phyloP scores from a whole-genome alignment of 345 rosid genomes.

The Corymbia maculata region DNA sequence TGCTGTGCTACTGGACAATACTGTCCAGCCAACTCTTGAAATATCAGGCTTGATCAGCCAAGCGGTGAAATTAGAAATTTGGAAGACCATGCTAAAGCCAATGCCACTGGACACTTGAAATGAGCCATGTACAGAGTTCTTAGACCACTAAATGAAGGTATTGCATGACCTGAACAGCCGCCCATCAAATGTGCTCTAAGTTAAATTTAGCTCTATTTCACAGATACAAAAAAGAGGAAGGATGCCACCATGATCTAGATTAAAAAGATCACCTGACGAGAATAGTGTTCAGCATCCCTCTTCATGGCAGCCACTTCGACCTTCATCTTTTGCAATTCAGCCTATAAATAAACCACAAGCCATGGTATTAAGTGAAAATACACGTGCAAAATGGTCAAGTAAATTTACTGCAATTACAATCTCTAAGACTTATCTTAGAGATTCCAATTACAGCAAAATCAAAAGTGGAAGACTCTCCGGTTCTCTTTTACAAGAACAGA shows the following conservation, averaged over 20 bases:
- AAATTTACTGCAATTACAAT: background rate
- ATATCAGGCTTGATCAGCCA: background rate
- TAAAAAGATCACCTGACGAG: slow-evolving; percentile 75
- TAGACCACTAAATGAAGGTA: background rate
- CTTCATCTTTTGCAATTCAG: slow-evolving; percentile 89
- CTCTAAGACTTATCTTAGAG: background rate
- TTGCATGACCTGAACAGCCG: background rate
- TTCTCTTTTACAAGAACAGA: background rate
- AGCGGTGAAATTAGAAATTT: background rate
- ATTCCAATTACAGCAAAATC: background rate
- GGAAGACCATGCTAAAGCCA: background rate
- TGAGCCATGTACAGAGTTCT: background rate
- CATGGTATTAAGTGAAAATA: background rate
- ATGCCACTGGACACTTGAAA: background rate
- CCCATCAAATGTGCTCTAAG: background rate
- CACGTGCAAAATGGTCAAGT: background rate
- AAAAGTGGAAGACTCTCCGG: background rate
- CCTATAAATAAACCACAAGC: slow-evolving; percentile 35
- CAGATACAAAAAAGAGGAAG: background rate
- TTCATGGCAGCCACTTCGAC: slow-evolving; percentile 98
- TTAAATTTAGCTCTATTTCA: background rate
- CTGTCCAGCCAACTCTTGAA: background rate
- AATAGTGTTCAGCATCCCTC: slow-evolving; percentile 99
- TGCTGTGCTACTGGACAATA: background rate
- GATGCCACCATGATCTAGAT: background rate